Percentiles rank a stretch among this genome's conserved stretches.
phyloP scores from a whole-genome alignment of 73 alveolate genomes.

The Paramecium tetraurelia region DNA sequence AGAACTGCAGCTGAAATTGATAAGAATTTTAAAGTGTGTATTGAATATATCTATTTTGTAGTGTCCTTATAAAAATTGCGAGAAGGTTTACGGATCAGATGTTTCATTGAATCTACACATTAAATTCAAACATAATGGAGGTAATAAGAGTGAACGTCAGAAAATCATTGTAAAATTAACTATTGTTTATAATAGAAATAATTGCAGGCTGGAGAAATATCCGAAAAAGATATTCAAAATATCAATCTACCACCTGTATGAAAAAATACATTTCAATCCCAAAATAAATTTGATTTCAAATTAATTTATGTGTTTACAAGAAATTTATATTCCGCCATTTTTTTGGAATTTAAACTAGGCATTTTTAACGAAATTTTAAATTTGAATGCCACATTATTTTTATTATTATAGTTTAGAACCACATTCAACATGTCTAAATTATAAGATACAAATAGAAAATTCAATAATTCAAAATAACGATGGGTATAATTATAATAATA shows the following conservation, averaged over 20 bases:
- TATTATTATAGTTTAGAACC: neutral
- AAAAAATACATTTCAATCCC: neutral
- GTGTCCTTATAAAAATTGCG: constrained; percentile 80
- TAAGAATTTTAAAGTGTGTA: constrained; percentile 59
- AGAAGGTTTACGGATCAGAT: constrained; percentile 78
- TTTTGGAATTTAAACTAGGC: neutral
- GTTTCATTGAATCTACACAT: constrained; percentile 80
- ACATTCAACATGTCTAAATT: neutral
- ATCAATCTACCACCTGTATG: neutral
- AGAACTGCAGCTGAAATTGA: constrained; percentile 82
- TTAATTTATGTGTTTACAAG: neutral
- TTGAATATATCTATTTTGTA: constrained; percentile 35
- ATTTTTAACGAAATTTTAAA: constrained; percentile 20
- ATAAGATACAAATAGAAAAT: neutral
- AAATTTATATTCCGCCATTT: constrained; percentile 32
- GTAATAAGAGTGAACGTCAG: constrained; percentile 80
- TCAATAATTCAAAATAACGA: neutral
- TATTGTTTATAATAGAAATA: neutral
- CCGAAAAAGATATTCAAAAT: neutral
- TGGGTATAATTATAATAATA: neutral
- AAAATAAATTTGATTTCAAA: constrained; percentile 26
- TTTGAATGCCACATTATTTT: neutral
- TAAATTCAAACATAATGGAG: constrained; percentile 81
- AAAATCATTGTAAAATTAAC: constrained; percentile 60
- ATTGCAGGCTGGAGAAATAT: neutral